Evolutionary conservation across 2,329 filamentous ascomycete species (phyloP), one percentile per base, ranked within the genome.

Genomic region (Aspergillus neoniger): DNA sequence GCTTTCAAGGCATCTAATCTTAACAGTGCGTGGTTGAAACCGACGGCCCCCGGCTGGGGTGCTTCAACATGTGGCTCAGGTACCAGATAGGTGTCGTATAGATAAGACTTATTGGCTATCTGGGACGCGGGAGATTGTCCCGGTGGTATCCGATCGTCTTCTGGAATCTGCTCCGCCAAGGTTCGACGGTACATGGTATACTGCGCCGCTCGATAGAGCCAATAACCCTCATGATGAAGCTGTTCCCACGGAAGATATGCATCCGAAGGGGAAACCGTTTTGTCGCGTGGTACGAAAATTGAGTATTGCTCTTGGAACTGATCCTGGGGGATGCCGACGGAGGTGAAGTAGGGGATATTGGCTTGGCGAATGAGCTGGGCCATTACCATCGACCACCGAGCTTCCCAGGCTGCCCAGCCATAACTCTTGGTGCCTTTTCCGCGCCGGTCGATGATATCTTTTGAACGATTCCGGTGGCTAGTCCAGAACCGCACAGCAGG

Each of bases 371-470:
- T 82, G 5, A 87, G 74, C 62, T 89, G 79, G 4, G 84, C 85
- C 83, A 89, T 88, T 28, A 83, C 76, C 62, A 81, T 79, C 15
- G 85, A 83, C 87, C 86, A 89, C 58, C 91, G 85, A 43, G 91
- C 88, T 77, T 96, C 90, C 93, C 94, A 99, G 2, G 94, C 93
- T 70, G 92, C 86, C 91, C 93, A 98, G 5, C 92, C 91, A 74
- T 98, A 98, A 66, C 91, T 96, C 32, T 87, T 86, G 2, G 91
- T 92, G 0, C 94, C 94, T 68, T 91, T 91, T 4, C 92, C 93
- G 66, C 90, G 87, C 17, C 91, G 85, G 70, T 96, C 91, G 15
- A 97, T 81, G 55, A 97, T 85, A 68, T 91, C 89, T 58, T 83
- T 84, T 65, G 94, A 87, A 58, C 89, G 86, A 58, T 88, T 84